phyloP scores from a whole-genome alignment of 331 rosid genomes.

The Malus hybrid region DNA sequence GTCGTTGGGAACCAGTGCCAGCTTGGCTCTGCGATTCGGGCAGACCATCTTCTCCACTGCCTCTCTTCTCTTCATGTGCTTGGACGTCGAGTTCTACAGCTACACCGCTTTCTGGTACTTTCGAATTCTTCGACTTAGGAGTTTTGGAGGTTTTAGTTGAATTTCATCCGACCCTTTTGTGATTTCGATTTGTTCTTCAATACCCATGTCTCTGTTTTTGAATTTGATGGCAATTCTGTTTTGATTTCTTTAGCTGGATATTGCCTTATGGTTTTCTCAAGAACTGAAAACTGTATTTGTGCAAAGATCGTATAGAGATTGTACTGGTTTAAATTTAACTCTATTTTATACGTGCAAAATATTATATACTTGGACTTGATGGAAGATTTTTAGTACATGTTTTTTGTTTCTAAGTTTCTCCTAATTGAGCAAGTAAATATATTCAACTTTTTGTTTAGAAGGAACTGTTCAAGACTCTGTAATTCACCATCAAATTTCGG shows the following conservation, averaged over 20 bases:
- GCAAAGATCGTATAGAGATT: not conserved
- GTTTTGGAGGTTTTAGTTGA: not conserved
- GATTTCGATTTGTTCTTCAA: not conserved
- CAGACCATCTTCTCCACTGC: slow-evolving; percentile 73
- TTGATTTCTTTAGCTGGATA: not conserved
- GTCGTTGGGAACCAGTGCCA: slow-evolving; percentile 76
- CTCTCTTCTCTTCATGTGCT: slow-evolving; percentile 74
- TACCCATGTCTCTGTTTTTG: slow-evolving; percentile 3
- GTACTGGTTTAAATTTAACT: not conserved
- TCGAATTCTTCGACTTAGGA: not conserved
- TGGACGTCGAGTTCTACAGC: slow-evolving; percentile 61
- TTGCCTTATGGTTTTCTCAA: not conserved
- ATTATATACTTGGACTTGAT: not conserved
- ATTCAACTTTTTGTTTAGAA: not conserved
- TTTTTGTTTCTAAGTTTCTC: not conserved
- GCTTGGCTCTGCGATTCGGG: slow-evolving; percentile 87
- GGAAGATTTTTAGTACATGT: not conserved
- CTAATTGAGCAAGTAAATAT: not conserved
- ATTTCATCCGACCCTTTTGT: slow-evolving; percentile 12
- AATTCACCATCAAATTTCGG: not conserved
- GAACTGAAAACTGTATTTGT: not conserved
- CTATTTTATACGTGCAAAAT: not conserved
- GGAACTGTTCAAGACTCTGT: not conserved
- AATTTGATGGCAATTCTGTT: slow-evolving; percentile 1
- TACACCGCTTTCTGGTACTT: slow-evolving; percentile 75